Evolutionary conservation across 352 stramenopile genomes (phyloP).

Genomic region (Aphanomyces astaci): DNA sequence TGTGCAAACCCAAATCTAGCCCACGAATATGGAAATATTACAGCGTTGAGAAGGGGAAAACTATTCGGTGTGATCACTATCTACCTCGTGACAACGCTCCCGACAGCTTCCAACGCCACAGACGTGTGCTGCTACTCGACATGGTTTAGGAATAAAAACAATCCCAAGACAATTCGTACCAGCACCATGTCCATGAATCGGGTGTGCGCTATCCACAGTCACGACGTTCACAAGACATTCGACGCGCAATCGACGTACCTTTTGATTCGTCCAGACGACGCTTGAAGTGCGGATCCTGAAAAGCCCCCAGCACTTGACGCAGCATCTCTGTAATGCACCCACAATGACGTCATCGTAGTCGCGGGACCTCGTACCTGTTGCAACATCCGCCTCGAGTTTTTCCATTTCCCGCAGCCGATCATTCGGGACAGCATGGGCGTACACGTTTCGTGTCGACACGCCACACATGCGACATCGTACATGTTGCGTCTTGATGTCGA

Average conservation of each 20-base stretch:
- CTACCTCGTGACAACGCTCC: conserved; percentile 3
- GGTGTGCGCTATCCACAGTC: neutral
- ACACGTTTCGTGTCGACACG: conserved; percentile 12
- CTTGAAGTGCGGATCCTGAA: conserved; percentile 10
- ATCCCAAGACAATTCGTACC: neutral
- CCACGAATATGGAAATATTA: neutral
- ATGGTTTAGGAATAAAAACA: neutral
- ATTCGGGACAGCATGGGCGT: neutral
- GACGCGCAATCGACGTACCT: neutral
- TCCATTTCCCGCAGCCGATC: conserved; percentile 11
- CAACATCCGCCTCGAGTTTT: neutral
- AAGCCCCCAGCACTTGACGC: neutral
- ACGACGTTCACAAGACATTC: neutral
- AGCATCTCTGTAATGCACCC: conserved; percentile 5
- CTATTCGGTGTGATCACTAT: neutral
- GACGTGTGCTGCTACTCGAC: conserved; percentile 6
- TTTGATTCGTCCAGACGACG: neutral
- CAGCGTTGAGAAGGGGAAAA: neutral
- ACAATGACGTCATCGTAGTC: neutral
- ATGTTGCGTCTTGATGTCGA: neutral
- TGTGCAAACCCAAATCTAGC: conserved; percentile 18
- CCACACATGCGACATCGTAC: conserved; percentile 15
- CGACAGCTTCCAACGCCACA: conserved; percentile 2
- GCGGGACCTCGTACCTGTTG: neutral
- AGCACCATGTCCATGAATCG: neutral